A percentile compares a stretch with the other conserved stretches of the same genome.
Conservation (phyloP, 805 yeast species). For the Tetrapisispora iriomotensis region DNA sequence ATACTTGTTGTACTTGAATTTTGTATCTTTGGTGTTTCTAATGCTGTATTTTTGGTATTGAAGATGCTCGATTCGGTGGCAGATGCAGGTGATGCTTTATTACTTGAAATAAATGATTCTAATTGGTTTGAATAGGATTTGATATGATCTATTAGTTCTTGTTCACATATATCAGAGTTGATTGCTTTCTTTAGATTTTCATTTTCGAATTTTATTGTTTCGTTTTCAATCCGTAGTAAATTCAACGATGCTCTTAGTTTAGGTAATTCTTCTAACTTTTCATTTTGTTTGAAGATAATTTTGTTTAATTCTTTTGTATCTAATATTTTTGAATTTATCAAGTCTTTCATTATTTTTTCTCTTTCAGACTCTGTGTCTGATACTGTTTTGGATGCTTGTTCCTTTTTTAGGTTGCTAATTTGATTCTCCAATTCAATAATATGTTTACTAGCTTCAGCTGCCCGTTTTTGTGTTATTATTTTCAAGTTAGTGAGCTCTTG, state of each 20-base stretch:
- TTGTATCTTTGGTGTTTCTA: not conserved
- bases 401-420: too few relatives aligned
- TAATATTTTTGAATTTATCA: conserved; percentile 42
- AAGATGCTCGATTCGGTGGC: not conserved
- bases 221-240: conserved; percentile 39
- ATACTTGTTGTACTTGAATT: conserved; percentile 2
- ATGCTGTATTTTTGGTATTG: not conserved
- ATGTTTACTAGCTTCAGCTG: conserved; percentile 21
- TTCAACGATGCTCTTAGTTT: conserved; percentile 36
- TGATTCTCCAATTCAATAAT: conserved; percentile 33
- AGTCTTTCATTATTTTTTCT: conserved; percentile 39
- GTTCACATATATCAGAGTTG: not conserved
- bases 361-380: too few relatives aligned
- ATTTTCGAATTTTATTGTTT: conserved; percentile 36
- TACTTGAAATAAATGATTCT: conserved; percentile 16
- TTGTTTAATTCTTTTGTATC: conserved; percentile 45
- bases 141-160: conserved; percentile 1
- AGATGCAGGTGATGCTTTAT: not conserved
- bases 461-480: not conserved
- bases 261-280: conserved; percentile 37
- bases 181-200: conserved; percentile 28
- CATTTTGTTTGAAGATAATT: conserved; percentile 45
- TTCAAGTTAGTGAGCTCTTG: not conserved
- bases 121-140: conserved; percentile 23
- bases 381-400: too few relatives aligned